These are phyloP conservation scores for Pseudocercospora fuligena DNA, from an alignment of 2,329 filamentous ascomycete species.

Conservation along the genomic window DNA sequence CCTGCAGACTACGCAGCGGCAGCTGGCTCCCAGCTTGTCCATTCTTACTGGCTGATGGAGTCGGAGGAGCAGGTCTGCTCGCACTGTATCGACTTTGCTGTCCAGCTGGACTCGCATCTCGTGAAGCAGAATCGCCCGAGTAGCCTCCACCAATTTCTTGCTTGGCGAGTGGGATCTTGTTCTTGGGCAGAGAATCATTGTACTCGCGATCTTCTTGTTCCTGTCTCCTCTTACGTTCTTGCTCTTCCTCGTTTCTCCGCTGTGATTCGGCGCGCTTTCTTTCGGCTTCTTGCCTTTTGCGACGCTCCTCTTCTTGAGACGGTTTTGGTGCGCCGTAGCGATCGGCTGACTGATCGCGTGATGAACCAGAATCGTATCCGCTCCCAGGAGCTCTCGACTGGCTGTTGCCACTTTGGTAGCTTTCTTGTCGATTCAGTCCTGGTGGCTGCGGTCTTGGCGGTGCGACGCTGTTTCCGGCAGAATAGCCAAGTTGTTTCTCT, in stretches of 20 bases:
- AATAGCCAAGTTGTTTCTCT: slow-evolving; percentile 57
- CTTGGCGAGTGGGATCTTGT: slow-evolving; percentile 78
- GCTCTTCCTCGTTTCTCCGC: slow-evolving; percentile 50
- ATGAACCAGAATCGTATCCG: slow-evolving; percentile 25
- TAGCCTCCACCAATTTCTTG: slow-evolving; percentile 82
- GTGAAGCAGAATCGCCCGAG: slow-evolving; percentile 44
- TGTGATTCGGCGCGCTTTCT: slow-evolving; percentile 46
- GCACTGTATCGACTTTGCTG: slow-evolving; percentile 77
- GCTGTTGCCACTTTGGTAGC: slow-evolving; percentile 45
- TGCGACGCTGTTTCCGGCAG: slow-evolving; percentile 52
- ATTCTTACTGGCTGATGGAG: slow-evolving; percentile 37
- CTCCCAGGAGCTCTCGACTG: slow-evolving; percentile 27
- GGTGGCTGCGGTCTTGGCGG: slow-evolving; percentile 55
- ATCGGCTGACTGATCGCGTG: slow-evolving; percentile 34
- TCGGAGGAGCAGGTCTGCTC: slow-evolving; percentile 72
- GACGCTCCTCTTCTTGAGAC: slow-evolving; percentile 47
- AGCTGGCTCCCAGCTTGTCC: slow-evolving; percentile 33
- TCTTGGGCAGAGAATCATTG: slow-evolving; percentile 85
- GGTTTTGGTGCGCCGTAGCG: slow-evolving; percentile 37
- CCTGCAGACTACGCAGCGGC: slow-evolving; percentile 58
- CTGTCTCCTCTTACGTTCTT: slow-evolving; percentile 58
- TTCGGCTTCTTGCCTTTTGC: slow-evolving; percentile 46
- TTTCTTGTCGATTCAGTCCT: slow-evolving; percentile 51
- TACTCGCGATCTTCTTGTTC: slow-evolving; percentile 76
- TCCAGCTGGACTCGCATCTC: slow-evolving; percentile 52